Base-by-base conservation (phyloP, 208 protist species). In the Leishmania major region DNA sequence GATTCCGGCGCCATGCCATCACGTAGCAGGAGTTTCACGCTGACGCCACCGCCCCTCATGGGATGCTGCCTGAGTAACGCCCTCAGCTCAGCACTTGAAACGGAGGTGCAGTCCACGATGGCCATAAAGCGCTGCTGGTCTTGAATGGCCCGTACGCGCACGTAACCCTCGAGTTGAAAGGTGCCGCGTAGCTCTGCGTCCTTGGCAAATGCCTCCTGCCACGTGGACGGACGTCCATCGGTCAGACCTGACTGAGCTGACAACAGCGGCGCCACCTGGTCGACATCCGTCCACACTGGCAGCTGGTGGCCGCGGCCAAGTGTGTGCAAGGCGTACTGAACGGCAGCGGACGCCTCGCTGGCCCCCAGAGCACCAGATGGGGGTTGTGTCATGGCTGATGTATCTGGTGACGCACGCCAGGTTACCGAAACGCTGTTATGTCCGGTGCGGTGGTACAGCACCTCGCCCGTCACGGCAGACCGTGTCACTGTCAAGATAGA, bases 241-340 rank as follows among this genome's bases (percentile, higher is more conserved):
- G 67, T 6, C 35, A 83, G 31, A 25, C 71, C 43, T 0, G 75
- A 69, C 2, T 35, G 25, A 1, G 35, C 28, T 5, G 77, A 85
- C 59, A 95, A 71, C 78, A 94, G 82, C 28, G 90, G 90, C 3
- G 77, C 84, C 67, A 95, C 69, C 43, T 75, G 74, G 43, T 53
- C 72, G 3, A 92, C 77, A 40, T 93, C 88, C 1, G 90, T 94
- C 84, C 89, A 95, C 25, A 96, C 85, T 0, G 93, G 93, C 75
- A 94, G 86, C 59, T 89, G 82, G 69, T 90, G 89, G 8, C 75
- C 83, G 15, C 90, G 84, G 55, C 90, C 89, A 17, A 96, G 74
- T 11, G 83, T 72, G 59, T 91, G 75, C 75, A 96, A 81, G 17
- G 88, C 93, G 66, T 85, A 80, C 62, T 89, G 81, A 49, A 93